phyloP scores from a whole-genome alignment of 73 alveolate genomes.

The Uronychia setigera region DNA sequence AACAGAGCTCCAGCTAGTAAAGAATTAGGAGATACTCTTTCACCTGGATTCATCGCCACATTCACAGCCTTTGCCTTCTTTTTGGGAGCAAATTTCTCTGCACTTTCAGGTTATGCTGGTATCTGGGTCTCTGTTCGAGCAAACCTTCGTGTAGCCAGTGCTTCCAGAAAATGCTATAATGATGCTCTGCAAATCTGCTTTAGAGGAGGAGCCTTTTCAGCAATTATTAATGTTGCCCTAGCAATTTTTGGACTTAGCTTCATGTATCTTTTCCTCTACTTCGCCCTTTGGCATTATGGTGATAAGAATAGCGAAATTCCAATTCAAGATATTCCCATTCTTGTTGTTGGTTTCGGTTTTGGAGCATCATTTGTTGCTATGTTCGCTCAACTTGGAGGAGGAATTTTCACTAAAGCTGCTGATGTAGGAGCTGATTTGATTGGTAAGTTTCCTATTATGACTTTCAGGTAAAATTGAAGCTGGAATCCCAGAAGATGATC shows the following conservation, averaged over 20 bases:
- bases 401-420: slow-evolving; percentile 90
- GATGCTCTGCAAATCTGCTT: slow-evolving; percentile 75
- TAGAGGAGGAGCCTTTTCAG: slow-evolving; percentile 89
- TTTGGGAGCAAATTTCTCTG: slow-evolving; percentile 82
- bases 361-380: slow-evolving; percentile 91
- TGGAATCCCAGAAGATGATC: slow-evolving; percentile 94
- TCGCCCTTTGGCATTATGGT: slow-evolving; percentile 42
- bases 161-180: slow-evolving; percentile 83
- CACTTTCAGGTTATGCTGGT: slow-evolving; percentile 86
- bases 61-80: slow-evolving; percentile 70
- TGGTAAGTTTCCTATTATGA: slow-evolving; percentile 36
- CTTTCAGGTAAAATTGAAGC: slow-evolving; percentile 84
- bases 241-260: slow-evolving; percentile 81
- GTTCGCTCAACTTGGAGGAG: slow-evolving; percentile 91
- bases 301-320: slow-evolving; percentile 41
- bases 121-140: slow-evolving; percentile 92
- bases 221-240: slow-evolving; percentile 81
- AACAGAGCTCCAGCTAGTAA: slow-evolving; percentile 53
- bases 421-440: slow-evolving; percentile 96
- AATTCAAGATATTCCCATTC: slow-evolving; percentile 80
- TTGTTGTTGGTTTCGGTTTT: slow-evolving; percentile 82
- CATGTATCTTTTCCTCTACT: slow-evolving; percentile 51
- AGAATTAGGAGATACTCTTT: slow-evolving; percentile 4
- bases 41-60: slow-evolving; percentile 41
- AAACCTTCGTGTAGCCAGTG: slow-evolving; percentile 80